These are phyloP conservation scores for Beauveria pseudobassiana DNA, from an alignment of 2,329 filamentous ascomycete genomes.

Conservation along the genomic window DNA sequence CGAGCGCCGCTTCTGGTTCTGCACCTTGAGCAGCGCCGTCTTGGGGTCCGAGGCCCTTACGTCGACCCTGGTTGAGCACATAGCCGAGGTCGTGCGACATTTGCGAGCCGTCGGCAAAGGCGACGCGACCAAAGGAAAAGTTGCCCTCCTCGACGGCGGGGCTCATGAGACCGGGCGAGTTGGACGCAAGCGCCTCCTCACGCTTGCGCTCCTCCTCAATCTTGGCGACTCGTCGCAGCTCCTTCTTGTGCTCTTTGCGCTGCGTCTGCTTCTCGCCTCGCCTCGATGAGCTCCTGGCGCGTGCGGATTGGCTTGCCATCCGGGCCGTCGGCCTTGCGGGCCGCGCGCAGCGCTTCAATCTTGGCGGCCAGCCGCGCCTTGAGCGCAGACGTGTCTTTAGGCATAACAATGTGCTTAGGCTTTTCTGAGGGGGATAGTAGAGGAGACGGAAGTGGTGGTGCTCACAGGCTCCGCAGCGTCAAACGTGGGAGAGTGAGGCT, in stretches of 20 bases:
- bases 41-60: conserved; percentile 76
- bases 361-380: conserved; percentile 72
- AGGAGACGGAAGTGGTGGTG: conserved; percentile 62
- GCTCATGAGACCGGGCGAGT: conserved; percentile 53
- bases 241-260: conserved; percentile 83
- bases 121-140: conserved; percentile 87
- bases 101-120: conserved; percentile 78
- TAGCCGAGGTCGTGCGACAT: conserved; percentile 66
- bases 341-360: conserved; percentile 77
- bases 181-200: conserved; percentile 55
- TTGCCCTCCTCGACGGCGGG: conserved; percentile 42
- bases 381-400: conserved; percentile 65
- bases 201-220: conserved; percentile 67
- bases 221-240: conserved; percentile 67
- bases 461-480: conserved; percentile 49
- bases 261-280: conserved; percentile 80
- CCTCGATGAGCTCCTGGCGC: conserved; percentile 85
- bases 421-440: conserved; percentile 54
- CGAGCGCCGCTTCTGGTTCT: conserved; percentile 80
- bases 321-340: conserved; percentile 77
- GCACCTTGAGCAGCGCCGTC: conserved; percentile 75
- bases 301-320: conserved; percentile 73
- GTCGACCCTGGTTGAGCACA: conserved; percentile 47
- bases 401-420: conserved; percentile 59
- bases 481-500: conserved; percentile 43